Evolutionary conservation across 2,329 filamentous ascomycete species (phyloP), one percentile per base, ranked within the genome.

Genomic region (Diaporthe humulicola): DNA sequence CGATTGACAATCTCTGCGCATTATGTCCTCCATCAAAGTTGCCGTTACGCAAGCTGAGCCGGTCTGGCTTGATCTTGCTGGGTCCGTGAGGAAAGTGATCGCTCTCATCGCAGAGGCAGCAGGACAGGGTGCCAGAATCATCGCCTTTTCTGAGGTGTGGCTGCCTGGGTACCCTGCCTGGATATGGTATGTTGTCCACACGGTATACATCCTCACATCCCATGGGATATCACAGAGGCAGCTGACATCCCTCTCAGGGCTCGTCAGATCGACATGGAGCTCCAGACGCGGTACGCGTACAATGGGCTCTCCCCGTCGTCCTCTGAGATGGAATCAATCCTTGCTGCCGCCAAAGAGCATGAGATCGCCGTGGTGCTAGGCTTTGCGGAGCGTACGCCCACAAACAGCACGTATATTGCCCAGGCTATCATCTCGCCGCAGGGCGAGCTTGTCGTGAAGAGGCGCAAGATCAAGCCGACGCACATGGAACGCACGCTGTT

Each of bases 41-140:
- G 88, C 86, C 30, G 88, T 88, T 15, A 86, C 88, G 0, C 90
- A 93, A 78, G 86, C 88, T 4, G 91, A 92, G 80, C 90, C 90
- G 0, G 86, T 84, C 1, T 93, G 90, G 90, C 84, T 92, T 8
- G 88, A 93, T 77, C 85, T 92, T 3, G 82, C 86, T 19, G 87
- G 80, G 0, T 84, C 86, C 1, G 87, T 92, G 2, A 79, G 85
- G 2, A 93, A 93, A 79, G 91, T 90, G 12, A 88, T 88, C 77
- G 79, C 82, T 0, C 83, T 92, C 69, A 91, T 93, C 76, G 81
- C 85, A 50, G 86, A 90, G 77, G 91, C 91, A 0, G 87, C 87
- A 1, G 76, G 81, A 8, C 86, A 88, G 57, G 88, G 87, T 1
- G 89, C 89, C 2, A 85, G 90, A 73, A 81, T 93, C 1, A 80